Evolutionary conservation across 1,139 yeast genomes (phyloP).

Genomic region (Yamadazyma oceani): DNA sequence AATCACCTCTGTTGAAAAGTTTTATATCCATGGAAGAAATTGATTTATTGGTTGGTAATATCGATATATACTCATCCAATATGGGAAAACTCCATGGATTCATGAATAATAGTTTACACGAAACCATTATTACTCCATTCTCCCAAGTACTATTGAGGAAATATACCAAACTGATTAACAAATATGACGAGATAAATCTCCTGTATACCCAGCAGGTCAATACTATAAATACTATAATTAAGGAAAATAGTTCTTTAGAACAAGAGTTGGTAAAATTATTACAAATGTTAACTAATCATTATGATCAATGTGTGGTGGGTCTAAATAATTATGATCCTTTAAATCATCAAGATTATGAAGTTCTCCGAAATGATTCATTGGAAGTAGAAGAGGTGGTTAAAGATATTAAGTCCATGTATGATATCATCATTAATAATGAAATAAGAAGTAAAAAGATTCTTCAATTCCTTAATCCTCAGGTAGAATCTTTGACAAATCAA

Average conservation of each 20-base stretch:
- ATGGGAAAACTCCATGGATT: slow-evolving; percentile 23
- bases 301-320: slow-evolving; percentile 67
- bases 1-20: slow-evolving; percentile 21
- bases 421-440: slow-evolving; percentile 39
- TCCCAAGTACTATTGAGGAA: slow-evolving; percentile 16
- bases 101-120: slow-evolving; percentile 20
- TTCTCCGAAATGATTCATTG: slow-evolving; percentile 31
- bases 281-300: slow-evolving; percentile 75
- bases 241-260: slow-evolving; percentile 56
- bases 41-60: slow-evolving; percentile 24
- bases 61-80: slow-evolving; percentile 30
- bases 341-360: slow-evolving; percentile 25
- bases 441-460: slow-evolving; percentile 29
- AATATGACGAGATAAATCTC: slow-evolving; percentile 18
- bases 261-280: slow-evolving; percentile 68
- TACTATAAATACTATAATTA: slow-evolving; percentile 18
- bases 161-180: slow-evolving; percentile 20
- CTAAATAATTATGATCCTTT: slow-evolving; percentile 17
- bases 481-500: slow-evolving; percentile 18
- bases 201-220: neutral
- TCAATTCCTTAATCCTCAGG: slow-evolving; percentile 15
- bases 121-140: slow-evolving; percentile 18
- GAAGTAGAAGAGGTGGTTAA: slow-evolving; percentile 34
- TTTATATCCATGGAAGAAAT: slow-evolving; percentile 41
- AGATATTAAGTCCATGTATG: slow-evolving; percentile 35